Percentiles rank a stretch among this genome's conserved stretches.
phyloP scores from a whole-genome alignment of 2,329 filamentous ascomycete genomes.

The Colletotrichum liaoningense region DNA sequence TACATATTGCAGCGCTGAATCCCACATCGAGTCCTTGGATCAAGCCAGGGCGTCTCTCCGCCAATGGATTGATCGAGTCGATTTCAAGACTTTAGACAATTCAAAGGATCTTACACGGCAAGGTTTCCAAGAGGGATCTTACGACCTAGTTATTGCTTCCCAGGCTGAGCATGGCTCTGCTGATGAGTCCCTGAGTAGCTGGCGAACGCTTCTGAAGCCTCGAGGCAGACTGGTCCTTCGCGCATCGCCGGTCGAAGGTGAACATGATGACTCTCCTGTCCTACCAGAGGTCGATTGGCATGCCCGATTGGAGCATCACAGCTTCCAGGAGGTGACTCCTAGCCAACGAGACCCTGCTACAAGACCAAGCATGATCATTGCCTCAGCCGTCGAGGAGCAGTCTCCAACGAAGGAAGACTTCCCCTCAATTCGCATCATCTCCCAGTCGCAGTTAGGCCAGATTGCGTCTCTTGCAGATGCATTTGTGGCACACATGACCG shows the following conservation, averaged over 20 bases:
- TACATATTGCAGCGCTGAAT: conserved; percentile 44
- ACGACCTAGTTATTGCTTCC: conserved; percentile 44
- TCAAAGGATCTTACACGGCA: conserved; percentile 42
- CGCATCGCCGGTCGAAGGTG: not conserved
- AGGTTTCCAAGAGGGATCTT: conserved; percentile 41
- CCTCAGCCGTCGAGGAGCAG: not conserved
- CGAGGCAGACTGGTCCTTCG: conserved; percentile 42
- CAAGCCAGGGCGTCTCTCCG: not conserved
- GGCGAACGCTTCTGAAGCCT: conserved; percentile 43
- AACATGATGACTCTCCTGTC: conserved; percentile 36
- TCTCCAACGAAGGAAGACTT: not conserved
- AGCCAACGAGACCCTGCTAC: not conserved
- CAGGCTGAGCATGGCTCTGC: conserved; percentile 42
- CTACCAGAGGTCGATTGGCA: not conserved
- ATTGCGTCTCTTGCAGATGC: not conserved
- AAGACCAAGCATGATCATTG: not conserved
- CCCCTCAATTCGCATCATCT: not conserved
- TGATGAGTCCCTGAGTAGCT: conserved; percentile 38
- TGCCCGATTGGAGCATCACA: not conserved
- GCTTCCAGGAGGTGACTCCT: not conserved
- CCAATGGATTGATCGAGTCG: conserved; percentile 29
- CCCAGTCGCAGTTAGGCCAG: not conserved
- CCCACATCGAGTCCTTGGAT: conserved; percentile 41
- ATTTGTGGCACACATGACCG: not conserved
- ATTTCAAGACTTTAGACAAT: conserved; percentile 45